Conservation (phyloP, 2,329 filamentous ascomycete species). For the Pleurostoma richardsiae region DNA sequence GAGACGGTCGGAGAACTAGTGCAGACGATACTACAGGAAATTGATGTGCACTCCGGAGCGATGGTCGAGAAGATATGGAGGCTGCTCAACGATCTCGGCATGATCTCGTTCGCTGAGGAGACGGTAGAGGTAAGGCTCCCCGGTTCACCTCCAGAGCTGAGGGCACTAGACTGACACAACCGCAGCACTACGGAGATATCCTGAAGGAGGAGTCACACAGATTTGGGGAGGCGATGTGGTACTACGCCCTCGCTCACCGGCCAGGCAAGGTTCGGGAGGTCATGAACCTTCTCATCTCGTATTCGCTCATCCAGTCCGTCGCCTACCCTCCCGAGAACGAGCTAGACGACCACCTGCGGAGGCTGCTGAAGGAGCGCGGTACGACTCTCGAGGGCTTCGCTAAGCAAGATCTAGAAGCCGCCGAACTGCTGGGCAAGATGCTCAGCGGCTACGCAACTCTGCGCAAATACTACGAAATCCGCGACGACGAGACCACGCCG, state of each 20-base stretch:
- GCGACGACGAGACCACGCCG: slow-evolving; percentile 52
- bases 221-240: slow-evolving; percentile 84
- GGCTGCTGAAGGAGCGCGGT: slow-evolving; percentile 67
- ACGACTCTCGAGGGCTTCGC: slow-evolving; percentile 68
- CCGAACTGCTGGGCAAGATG: slow-evolving; percentile 75
- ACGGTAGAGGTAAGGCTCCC: slow-evolving; percentile 68
- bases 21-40: slow-evolving; percentile 53
- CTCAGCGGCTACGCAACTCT: slow-evolving; percentile 90
- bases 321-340: slow-evolving; percentile 69
- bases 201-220: slow-evolving; percentile 67
- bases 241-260: slow-evolving; percentile 82
- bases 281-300: slow-evolving; percentile 79
- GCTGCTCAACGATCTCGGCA: slow-evolving; percentile 71
- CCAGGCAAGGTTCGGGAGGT: slow-evolving; percentile 77
- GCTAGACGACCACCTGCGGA: slow-evolving; percentile 67
- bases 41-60: slow-evolving; percentile 60
- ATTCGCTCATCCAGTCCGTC: slow-evolving; percentile 79
- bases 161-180: too few species aligned
- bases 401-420: slow-evolving; percentile 72
- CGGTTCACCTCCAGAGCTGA: slow-evolving; percentile 16
- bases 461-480: slow-evolving; percentile 83
- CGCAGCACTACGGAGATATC: slow-evolving; percentile 75
- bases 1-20: slow-evolving; percentile 71
- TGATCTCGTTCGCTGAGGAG: slow-evolving; percentile 72
- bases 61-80: slow-evolving; percentile 79